These are phyloP conservation scores for Hyparrhenia diplandra DNA, from an alignment of 176 grass and related monocot genomes.

Conservation along the genomic window DNA sequence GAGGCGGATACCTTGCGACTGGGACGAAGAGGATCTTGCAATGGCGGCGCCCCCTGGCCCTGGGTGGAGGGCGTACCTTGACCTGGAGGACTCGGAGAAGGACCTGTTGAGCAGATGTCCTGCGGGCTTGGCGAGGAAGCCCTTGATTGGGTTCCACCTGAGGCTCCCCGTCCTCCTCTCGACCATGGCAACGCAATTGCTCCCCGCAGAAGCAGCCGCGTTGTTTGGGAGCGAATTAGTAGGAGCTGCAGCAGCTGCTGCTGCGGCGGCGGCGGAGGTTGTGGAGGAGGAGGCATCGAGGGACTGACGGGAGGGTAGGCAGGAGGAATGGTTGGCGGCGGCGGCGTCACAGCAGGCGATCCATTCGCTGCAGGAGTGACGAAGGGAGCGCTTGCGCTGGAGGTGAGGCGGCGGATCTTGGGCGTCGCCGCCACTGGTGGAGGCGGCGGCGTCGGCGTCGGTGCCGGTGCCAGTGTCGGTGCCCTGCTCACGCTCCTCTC, in stretches of 20 bases:
- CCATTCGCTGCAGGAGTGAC: conserved; percentile 59
- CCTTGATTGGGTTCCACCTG: conserved; percentile 44
- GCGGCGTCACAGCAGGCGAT: conserved; percentile 49
- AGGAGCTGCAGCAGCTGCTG: not conserved
- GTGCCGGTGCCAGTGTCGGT: not conserved
- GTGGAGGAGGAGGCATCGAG: conserved; percentile 49
- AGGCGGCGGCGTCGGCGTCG: not conserved
- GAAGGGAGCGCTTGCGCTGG: conserved; percentile 46
- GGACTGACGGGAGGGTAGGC: conserved; percentile 61
- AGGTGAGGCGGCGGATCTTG: conserved; percentile 21
- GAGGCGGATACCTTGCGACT: not conserved
- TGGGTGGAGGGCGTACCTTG: conserved; percentile 18
- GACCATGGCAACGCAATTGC: not conserved
- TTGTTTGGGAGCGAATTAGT: not conserved
- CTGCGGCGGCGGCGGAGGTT: not conserved
- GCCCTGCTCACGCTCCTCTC: not conserved
- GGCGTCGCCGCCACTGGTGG: not conserved
- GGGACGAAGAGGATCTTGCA: not conserved
- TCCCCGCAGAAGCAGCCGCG: not conserved
- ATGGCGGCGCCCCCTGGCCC: not conserved
- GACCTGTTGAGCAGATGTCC: conserved; percentile 62
- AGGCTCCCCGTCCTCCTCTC: conserved; percentile 20
- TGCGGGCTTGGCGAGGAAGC: conserved; percentile 33
- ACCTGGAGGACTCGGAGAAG: conserved; percentile 47
- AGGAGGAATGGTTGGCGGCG: conserved; percentile 42